Evolutionary conservation across 2,329 filamentous ascomycete genomes (phyloP), one percentile per base, ranked within the genome.

Genomic region (Microsporum canis): DNA sequence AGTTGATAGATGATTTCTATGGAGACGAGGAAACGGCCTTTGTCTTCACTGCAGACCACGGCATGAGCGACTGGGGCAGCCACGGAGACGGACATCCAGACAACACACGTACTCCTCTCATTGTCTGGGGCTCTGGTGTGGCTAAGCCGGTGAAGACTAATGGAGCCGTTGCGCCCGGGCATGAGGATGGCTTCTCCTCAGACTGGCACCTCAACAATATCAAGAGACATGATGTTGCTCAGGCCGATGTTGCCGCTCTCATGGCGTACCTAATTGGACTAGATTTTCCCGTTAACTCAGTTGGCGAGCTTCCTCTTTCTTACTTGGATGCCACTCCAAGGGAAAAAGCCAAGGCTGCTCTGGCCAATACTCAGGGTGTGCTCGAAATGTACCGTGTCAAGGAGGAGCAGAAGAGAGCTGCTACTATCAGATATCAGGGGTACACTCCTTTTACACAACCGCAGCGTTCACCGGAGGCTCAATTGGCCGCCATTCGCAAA

Each of bases 11-110:
- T 39, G 82, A 87, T 10, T 99, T 97, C 71, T 99, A 96, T 69
- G 80, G 77, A 3, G 87, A 91, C 67, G 84, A 84, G 65, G 86
- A 94, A 73, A 97, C 94, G 0, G 90, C 95, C 0, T 99, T 92
- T 71, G 84, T 99, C 14, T 99, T 99, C 71, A 99, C 95, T 0
- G 94, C 94, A 5, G 94, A 99, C 70, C 94, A 99, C 73, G 94
- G 94, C 17, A 99, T 99, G 94, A 97, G 90, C 70, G 94, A 99
- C 74, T 96, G 88, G 87, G 94, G 95, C n/a, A 97, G 91, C 68
- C 95, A 99, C 72, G 95, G 95, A 41, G 94, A 99, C 72, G 94
- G 94, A 5, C 91, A 99, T 74, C 94, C 94, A 0, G 89, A 99
- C 73, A 99, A 97, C 69, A 99, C 94, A 2, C 84, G 94, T 58